Conservation (phyloP, 306 rosid genomes). For the Quercus glauca region DNA sequence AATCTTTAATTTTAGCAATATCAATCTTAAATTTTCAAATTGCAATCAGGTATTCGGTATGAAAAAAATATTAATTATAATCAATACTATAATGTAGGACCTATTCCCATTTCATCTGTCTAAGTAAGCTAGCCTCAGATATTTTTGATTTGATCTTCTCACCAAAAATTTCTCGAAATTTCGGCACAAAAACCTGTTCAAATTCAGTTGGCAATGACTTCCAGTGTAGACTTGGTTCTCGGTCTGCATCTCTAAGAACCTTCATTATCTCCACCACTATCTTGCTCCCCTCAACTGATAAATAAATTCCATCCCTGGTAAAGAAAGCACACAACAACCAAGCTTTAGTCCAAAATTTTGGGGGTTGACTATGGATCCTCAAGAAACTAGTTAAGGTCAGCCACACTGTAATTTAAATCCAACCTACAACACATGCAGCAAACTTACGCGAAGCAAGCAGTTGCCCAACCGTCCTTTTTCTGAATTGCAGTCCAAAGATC, state of each 20-base stretch:
- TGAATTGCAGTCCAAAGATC: slow-evolving; percentile 63
- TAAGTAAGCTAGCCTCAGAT: not conserved
- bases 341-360: not conserved
- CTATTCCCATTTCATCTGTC: not conserved
- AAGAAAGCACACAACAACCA: not conserved
- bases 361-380: not conserved
- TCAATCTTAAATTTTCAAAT: not conserved
- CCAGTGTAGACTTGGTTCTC: slow-evolving; percentile 65
- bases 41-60: not conserved
- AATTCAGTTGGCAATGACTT: slow-evolving; percentile 49
- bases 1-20: not conserved
- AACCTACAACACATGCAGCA: not conserved
- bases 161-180: not conserved
- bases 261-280: slow-evolving; percentile 63
- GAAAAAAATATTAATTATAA: no score
- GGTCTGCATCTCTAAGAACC: slow-evolving; percentile 53
- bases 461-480: slow-evolving; percentile 43
- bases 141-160: slow-evolving; percentile 17
- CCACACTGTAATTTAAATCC: not conserved
- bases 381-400: no score
- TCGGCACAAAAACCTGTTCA: slow-evolving; percentile 33
- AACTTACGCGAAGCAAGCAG: slow-evolving; percentile 62
- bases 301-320: slow-evolving; percentile 75
- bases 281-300: slow-evolving; percentile 57
- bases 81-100: not conserved